phyloP scores from a whole-genome alignment of 139 green algal species.

The Pleodorina starrii region DNA sequence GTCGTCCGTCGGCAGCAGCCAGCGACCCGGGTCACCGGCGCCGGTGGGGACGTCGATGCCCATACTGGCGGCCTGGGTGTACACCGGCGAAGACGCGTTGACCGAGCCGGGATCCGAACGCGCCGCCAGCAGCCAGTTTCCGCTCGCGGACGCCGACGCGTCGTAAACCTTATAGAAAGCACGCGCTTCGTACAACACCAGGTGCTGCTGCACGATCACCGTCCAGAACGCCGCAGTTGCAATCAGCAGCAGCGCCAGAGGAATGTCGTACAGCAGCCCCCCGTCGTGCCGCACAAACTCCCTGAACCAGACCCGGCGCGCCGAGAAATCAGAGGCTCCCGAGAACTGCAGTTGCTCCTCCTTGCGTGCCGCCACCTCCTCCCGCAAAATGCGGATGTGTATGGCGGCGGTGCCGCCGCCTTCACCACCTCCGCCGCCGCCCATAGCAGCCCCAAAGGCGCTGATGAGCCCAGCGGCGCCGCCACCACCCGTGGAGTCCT shows the following conservation, averaged over 20 bases:
- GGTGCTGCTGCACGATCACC: conserved; percentile 14
- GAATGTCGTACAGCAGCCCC: conserved; percentile 31
- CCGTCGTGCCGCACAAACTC: conserved; percentile 40
- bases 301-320: conserved; percentile 16
- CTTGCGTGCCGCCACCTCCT: neutral
- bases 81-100: neutral
- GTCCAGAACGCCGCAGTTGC: conserved; percentile 44
- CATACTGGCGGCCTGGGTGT: neutral
- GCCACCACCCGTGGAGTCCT: no score
- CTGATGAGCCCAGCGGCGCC: no score
- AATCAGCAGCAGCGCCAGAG: conserved; percentile 20
- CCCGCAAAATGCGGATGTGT: neutral
- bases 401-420: neutral
- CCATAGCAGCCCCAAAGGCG: no score
- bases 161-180: conserved; percentile 58
- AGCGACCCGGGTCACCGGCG: conserved; percentile 51
- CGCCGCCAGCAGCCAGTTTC: conserved; percentile 26
- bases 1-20: conserved; percentile 43
- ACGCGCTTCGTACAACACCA: conserved; percentile 34
- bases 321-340: neutral
- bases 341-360: neutral
- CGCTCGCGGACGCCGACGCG: conserved; percentile 26
- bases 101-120: neutral
- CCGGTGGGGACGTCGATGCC: neutral
- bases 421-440: no score